Base-by-base conservation (phyloP, 306 rosid genomes). In the Rosa lucieae region DNA sequence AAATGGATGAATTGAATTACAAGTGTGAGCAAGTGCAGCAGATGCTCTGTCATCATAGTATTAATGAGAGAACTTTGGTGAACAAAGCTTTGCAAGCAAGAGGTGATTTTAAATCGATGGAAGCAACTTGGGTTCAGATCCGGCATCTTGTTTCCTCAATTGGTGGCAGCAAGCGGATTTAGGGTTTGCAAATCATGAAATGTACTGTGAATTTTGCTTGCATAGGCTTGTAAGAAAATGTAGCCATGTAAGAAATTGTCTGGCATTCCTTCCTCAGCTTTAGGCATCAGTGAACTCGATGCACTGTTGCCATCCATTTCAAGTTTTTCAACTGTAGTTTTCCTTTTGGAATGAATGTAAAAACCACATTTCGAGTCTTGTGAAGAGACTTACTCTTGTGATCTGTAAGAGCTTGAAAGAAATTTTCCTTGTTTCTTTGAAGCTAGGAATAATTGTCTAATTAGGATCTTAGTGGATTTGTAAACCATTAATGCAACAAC, bases 101-200 rank as follows among this genome's bases (percentile, higher is more conserved):
- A 73, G 40, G 14, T 15, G 67, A 73, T 23, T 73, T 55, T 2
- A 21, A 73, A 55, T 73, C 37, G 1, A 14, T 73, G 0, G 51
- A 55, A 73, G 39, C n/a, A 40, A n/a, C 77, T 55, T 73, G 77
- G 77, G 6, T 39, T 73, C 39, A 55, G 49, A 73, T 73, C 66
- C 77, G 55, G 23, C 52, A 55, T 20, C 35, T 39, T 11, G 49
- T 55, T 20, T n/a, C 49, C 12, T n/a, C 15, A 11, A 39, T 55
- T 55, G 23, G 67, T 39, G 52, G 44, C 17, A 18, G 66, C 23
- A 20, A 52, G 6, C 48, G 1, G 77, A n/a, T 52, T 7, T 55
- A 69, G 42, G 13, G 21, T 49, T 44, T 70, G 56, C 11, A 46
- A 21, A 23, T 59, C 63, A n/a, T 21, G 66, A 46, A 46, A 44